Conservation (phyloP, 2,329 filamentous ascomycete genomes). For the Colletotrichum agaves region DNA sequence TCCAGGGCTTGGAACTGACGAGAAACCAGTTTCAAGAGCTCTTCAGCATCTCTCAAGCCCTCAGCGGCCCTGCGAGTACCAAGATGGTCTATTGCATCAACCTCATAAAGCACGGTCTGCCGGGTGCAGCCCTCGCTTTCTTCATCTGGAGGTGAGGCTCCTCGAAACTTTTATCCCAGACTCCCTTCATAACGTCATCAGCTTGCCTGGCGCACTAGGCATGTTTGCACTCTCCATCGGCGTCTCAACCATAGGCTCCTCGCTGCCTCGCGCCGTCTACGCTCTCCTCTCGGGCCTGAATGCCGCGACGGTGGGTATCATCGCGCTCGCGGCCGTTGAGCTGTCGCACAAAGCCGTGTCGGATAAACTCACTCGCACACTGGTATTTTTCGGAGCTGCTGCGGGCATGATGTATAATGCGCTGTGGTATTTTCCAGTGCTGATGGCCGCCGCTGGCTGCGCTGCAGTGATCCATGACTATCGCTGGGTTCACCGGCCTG, state of each 20-base stretch:
- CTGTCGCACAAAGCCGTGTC: slow-evolving; percentile 72
- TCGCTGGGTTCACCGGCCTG: slow-evolving; percentile 55
- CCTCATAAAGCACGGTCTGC: slow-evolving; percentile 67
- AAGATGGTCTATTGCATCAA: slow-evolving; percentile 75
- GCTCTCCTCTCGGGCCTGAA: slow-evolving; percentile 75
- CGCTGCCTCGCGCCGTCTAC: slow-evolving; percentile 68
- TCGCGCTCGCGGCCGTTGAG: slow-evolving; percentile 72
- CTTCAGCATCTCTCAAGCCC: slow-evolving; percentile 72
- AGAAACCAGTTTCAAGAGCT: slow-evolving; percentile 71
- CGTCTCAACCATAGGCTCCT: slow-evolving; percentile 64
- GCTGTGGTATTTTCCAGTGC: slow-evolving; percentile 74
- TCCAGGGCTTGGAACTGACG: neutral
- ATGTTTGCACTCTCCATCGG: slow-evolving; percentile 73
- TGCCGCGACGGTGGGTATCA: slow-evolving; percentile 73
- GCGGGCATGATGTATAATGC: slow-evolving; percentile 74
- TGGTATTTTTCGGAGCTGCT: slow-evolving; percentile 69
- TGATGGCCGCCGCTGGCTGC: slow-evolving; percentile 66
- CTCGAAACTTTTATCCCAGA: neutral
- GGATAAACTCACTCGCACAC: slow-evolving; percentile 66
- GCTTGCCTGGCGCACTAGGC: slow-evolving; percentile 71
- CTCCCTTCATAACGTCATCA: slow-evolving; percentile 40
- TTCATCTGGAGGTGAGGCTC: slow-evolving; percentile 65
- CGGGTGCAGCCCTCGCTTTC: slow-evolving; percentile 66
- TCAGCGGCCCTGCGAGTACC: slow-evolving; percentile 71
- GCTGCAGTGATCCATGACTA: slow-evolving; percentile 64